phyloP scores from a whole-genome alignment of 257 asterid species.

The Salvia splendens region DNA sequence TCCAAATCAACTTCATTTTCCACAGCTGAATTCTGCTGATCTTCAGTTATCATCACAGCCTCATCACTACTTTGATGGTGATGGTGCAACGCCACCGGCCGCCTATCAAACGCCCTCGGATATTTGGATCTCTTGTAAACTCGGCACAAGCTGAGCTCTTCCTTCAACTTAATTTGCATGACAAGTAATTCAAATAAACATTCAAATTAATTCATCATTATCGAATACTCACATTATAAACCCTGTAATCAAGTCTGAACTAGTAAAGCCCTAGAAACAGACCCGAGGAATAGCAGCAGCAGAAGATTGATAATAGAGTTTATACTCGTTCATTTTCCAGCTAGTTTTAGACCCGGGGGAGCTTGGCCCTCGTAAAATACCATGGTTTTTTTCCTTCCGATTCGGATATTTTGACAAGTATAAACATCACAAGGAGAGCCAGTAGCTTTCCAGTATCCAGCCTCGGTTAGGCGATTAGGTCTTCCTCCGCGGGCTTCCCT shows the following conservation, averaged over 20 bases:
- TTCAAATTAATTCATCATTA: too few species aligned
- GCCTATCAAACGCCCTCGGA: background rate
- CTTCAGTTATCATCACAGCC: background rate
- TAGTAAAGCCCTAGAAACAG: too few species aligned
- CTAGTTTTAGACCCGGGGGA: background rate
- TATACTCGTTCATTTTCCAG: slow-evolving; percentile 18
- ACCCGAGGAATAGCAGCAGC: background rate
- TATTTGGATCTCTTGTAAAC: background rate
- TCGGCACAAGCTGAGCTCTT: background rate
- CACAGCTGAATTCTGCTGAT: background rate
- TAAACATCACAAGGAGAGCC: slow-evolving; percentile 17
- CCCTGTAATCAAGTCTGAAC: too few species aligned
- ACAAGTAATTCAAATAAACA: too few species aligned
- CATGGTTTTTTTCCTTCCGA: slow-evolving; percentile 16
- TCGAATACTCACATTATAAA: too few species aligned
- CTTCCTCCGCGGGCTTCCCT: slow-evolving; percentile 65
- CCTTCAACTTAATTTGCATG: background rate
- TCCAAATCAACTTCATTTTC: background rate
- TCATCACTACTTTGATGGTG: too few species aligned
- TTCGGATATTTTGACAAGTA: background rate
- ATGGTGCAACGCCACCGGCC: background rate
- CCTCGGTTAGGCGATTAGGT: slow-evolving; percentile 51
- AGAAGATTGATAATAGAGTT: background rate
- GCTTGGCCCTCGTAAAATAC: slow-evolving; percentile 8
- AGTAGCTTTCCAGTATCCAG: slow-evolving; percentile 10